phyloP scores from a whole-genome alignment of 176 grass and related monocot genomes.

The Olyra latifolia region DNA sequence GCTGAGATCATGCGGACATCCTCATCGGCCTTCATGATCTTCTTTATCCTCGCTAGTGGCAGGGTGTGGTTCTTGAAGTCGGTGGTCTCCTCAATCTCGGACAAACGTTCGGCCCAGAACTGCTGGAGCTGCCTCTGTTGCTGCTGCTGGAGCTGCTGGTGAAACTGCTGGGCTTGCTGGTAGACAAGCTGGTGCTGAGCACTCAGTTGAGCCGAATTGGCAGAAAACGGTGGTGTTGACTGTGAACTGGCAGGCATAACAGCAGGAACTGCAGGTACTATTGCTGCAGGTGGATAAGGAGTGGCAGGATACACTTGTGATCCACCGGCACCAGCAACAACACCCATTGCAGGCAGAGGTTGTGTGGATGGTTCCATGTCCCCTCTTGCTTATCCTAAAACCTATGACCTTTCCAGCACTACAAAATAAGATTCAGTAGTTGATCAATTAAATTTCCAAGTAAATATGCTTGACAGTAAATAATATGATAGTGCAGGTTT shows the following conservation, averaged over 20 bases:
- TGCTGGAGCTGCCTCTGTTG: constrained; percentile 49
- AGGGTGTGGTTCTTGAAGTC: constrained; percentile 67
- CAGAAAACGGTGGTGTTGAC: constrained; percentile 2
- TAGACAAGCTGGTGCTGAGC: constrained; percentile 57
- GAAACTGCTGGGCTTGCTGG: constrained; percentile 53
- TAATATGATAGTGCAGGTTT: not conserved
- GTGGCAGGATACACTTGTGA: constrained; percentile 44
- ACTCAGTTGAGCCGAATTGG: constrained; percentile 32
- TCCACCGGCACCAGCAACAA: constrained; percentile 43
- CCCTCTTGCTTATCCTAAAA: not conserved
- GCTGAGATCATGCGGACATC: constrained; percentile 64
- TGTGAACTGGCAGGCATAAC: constrained; percentile 23
- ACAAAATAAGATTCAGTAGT: constrained; percentile 2
- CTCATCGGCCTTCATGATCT: constrained; percentile 67
- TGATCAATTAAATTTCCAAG: constrained; percentile 1
- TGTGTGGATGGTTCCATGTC: constrained; percentile 59
- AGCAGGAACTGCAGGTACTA: constrained; percentile 16
- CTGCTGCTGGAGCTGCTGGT: constrained; percentile 61
- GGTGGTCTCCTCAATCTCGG: constrained; percentile 43
- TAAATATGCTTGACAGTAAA: not conserved
- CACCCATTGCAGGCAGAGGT: constrained; percentile 37
- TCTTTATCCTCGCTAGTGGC: constrained; percentile 63
- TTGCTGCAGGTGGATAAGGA: constrained; percentile 37
- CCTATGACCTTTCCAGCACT: constrained; percentile 21
- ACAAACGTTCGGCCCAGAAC: constrained; percentile 58